Percentiles rank a stretch among this genome's conserved stretches.
phyloP scores from a whole-genome alignment of 106 monocot genomes.

The Dioscorea dumetorum region DNA sequence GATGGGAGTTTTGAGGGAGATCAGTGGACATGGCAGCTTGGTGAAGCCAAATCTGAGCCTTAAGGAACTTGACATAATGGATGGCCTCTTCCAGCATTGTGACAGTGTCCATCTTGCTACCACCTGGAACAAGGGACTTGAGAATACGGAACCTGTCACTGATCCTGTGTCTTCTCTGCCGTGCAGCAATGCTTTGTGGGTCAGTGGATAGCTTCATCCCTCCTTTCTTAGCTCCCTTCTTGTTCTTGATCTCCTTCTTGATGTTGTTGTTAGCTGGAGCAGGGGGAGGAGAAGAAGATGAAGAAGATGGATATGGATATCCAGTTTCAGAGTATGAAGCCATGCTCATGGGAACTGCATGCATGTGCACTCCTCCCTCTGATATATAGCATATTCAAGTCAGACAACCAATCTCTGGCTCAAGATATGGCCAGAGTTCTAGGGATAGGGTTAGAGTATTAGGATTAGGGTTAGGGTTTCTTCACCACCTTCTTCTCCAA shows the following conservation, averaged over 20 bases:
- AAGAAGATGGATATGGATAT: neutral
- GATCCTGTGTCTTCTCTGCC: constrained; percentile 36
- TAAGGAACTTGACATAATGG: constrained; percentile 66
- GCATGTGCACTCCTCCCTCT: too few relatives aligned
- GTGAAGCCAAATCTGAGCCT: constrained; percentile 32
- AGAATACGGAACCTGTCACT: constrained; percentile 59
- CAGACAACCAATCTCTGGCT: neutral
- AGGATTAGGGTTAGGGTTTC: constrained; percentile 2
- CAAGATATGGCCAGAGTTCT: neutral
- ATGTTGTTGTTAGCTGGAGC: too few relatives aligned
- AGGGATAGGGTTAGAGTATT: neutral
- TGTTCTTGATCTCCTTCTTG: neutral
- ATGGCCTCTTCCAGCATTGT: constrained; percentile 69
- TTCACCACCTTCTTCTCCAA: too few relatives aligned
- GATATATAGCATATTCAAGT: neutral
- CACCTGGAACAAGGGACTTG: constrained; percentile 60
- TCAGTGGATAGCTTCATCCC: constrained; percentile 23
- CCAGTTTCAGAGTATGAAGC: too few relatives aligned
- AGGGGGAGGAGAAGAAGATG: neutral
- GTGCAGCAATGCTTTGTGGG: constrained; percentile 52
- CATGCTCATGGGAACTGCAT: too few relatives aligned
- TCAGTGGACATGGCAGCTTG: constrained; percentile 1
- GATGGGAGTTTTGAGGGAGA: too few relatives aligned
- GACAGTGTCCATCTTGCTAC: constrained; percentile 57
- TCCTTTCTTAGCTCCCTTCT: constrained; percentile 1